Evolutionary conservation across 2,329 filamentous ascomycete species (phyloP).

Genomic region (Aspergillus sp.): DNA sequence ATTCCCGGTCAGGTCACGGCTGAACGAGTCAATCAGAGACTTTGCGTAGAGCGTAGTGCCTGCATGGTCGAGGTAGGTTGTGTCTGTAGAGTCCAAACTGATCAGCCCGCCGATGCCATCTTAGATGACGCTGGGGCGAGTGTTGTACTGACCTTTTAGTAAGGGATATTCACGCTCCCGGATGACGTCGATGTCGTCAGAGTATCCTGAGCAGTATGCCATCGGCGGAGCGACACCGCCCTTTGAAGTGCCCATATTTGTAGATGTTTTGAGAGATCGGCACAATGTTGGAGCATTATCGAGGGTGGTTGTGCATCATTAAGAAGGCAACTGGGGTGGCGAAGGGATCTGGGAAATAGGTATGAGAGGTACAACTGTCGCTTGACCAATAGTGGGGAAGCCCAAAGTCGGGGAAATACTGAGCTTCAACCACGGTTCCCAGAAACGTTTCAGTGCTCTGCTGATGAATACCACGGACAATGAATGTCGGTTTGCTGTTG

Average conservation of each 20-base stretch:
- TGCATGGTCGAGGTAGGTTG: slow-evolving; percentile 87
- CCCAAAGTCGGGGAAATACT: slow-evolving; percentile 5
- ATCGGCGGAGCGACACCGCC: not conserved
- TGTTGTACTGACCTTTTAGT: slow-evolving; percentile 34
- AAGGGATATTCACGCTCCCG: slow-evolving; percentile 49
- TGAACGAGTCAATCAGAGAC: slow-evolving; percentile 76
- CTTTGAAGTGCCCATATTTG: not conserved
- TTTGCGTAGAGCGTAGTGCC: slow-evolving; percentile 84
- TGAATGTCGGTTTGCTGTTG: not conserved
- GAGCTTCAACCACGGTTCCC: not conserved
- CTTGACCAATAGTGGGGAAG: slow-evolving; percentile 11
- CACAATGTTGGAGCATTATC: not conserved
- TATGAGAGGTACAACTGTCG: slow-evolving; percentile 2
- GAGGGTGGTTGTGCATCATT: slow-evolving; percentile 1
- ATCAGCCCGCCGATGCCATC: not conserved
- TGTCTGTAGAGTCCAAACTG: slow-evolving; percentile 50
- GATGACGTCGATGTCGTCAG: slow-evolving; percentile 49
- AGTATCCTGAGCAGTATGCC: slow-evolving; percentile 34
- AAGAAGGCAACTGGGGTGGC: slow-evolving; percentile 2
- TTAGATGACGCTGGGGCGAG: not conserved
- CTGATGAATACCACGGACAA: not conserved
- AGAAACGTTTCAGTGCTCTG: not conserved
- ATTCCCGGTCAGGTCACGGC: slow-evolving; percentile 72
- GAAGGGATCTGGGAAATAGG: not conserved
- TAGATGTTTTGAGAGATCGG: not conserved